These are phyloP conservation scores for Leptodermis oblonga DNA, from an alignment of 257 asterid genomes.

Conservation along the genomic window DNA sequence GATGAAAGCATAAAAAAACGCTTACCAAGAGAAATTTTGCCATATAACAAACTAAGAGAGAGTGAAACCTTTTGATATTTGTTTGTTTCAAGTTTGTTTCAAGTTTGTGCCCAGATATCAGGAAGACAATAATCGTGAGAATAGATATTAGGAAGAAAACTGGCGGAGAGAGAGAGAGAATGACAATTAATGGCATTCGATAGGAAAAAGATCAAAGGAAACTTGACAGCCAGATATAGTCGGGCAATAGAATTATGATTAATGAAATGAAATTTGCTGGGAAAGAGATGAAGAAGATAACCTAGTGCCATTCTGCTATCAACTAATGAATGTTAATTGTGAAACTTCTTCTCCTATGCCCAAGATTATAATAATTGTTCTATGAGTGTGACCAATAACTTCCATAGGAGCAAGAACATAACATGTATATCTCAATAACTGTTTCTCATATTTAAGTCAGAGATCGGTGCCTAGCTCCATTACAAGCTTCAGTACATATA, in stretches of 20 bases:
- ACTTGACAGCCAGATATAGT: background rate
- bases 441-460: background rate
- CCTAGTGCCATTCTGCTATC: background rate
- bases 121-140: background rate
- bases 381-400: background rate
- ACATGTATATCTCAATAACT: background rate
- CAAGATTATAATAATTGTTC: too few species aligned
- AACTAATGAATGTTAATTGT: background rate
- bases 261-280: background rate
- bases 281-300: background rate
- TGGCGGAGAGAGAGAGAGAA: background rate
- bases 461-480: background rate
- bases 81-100: too few species aligned
- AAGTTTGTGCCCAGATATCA: background rate
- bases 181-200: background rate
- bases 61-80: background rate
- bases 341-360: background rate
- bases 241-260: background rate
- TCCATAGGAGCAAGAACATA: background rate
- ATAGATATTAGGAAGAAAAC: background rate
- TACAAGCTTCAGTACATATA: background rate
- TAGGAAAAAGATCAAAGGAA: background rate
- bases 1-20: background rate
- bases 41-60: too few species aligned
- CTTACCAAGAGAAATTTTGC: background rate